Evolutionary conservation across 805 yeast species (phyloP), one percentile per base, ranked within the genome.

Genomic region (Torulaspora gathmanii): DNA sequence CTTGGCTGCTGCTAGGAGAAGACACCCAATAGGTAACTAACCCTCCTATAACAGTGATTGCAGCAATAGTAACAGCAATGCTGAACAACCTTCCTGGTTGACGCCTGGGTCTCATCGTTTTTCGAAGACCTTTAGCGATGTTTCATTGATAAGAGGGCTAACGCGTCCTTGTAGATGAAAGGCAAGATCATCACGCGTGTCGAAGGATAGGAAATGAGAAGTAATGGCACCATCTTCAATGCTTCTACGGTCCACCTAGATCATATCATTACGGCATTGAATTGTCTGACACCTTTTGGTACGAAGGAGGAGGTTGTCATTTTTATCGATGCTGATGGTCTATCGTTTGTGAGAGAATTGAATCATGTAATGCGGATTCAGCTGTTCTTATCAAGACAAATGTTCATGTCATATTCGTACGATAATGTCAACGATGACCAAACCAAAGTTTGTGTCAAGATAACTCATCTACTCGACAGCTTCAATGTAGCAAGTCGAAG

Each of bases 401-500:
- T 65, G 12, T 65, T 65, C 39, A 54, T 54, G 40, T 53, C 65
- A 1, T 64, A 61, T 42, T 38, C 45, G 5, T 64, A 59, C 36
- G 49, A 50, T 16, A 47, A 46, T 7, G 56, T 42, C 6, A 51
- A 49, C 7, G 57, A 50, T 2, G 54, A 55, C 7, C 55, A 57
- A 12, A 55, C 58, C n/a, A 63, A 68, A 17, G 57, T 77, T 10
- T 67, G 70, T 27, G 58, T 78, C 3, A 76, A 77, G 54, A 56
- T 77, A 10, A 64, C 63, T 19, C 74, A 77, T 19, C 61, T 78
- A 3, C 61, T 77, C 16, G 80, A 78, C 53, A 74, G 80, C 34
- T 67, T 78, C 13, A 77, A 71, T 51, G 66, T 78, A 11, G 67
- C 60, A 52, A 70, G 61, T 49, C 58, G 60, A 33, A 59, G 60